Conservation (phyloP, 164 flowering plant species). For the Vitis labrusca region DNA sequence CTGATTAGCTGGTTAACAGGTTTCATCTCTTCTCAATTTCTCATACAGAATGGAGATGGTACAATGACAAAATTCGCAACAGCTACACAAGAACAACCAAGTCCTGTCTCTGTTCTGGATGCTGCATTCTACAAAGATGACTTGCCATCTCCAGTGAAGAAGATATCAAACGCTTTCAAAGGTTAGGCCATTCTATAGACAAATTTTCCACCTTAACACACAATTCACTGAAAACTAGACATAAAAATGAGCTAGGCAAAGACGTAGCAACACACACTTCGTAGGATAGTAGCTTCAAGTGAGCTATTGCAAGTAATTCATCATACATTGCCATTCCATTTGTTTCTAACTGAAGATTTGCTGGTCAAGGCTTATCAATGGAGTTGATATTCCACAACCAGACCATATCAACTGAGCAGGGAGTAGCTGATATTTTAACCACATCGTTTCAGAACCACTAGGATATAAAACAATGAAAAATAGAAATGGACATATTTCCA, state of each 20-base stretch:
- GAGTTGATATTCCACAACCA: not conserved
- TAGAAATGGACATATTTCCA: no score
- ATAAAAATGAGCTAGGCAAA: no score
- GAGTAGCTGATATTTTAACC: not conserved
- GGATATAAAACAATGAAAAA: no score
- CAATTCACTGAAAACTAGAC: not conserved
- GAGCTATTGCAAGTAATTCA: not conserved
- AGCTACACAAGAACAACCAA: slow-evolving; percentile 72
- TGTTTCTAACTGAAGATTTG: not conserved
- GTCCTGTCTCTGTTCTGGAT: slow-evolving; percentile 97
- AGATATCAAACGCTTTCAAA: slow-evolving; percentile 46
- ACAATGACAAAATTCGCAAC: slow-evolving; percentile 29
- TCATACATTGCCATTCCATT: not conserved
- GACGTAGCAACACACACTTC: not conserved
- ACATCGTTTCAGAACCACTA: no score
- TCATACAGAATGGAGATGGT: slow-evolving; percentile 39
- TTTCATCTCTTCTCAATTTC: slow-evolving; percentile 3
- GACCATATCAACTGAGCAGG: not conserved
- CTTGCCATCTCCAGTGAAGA: slow-evolving; percentile 77
- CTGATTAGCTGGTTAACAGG: slow-evolving; percentile 13
- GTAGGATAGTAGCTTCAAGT: not conserved
- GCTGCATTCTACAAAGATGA: slow-evolving; percentile 69
- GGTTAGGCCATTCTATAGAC: slow-evolving; percentile 35
- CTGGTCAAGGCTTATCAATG: not conserved
- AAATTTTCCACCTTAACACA: not conserved